Evolutionary conservation across 139 green algal species (phyloP).

Genomic region (Deuterostichococcus epilithicus): DNA sequence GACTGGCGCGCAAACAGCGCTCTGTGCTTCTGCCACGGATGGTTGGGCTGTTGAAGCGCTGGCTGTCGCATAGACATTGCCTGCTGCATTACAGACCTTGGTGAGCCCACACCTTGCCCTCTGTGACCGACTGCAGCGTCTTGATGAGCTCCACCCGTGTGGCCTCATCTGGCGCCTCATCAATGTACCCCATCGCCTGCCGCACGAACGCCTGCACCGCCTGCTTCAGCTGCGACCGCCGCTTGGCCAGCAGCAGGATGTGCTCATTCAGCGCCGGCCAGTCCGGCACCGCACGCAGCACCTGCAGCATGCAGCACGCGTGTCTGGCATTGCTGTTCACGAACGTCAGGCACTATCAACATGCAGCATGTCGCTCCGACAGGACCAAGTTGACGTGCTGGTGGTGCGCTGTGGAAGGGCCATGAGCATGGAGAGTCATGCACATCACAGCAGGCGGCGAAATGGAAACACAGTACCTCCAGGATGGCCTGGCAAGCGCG

Average conservation of each 20-base stretch:
- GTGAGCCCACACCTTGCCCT: slow-evolving; percentile 78
- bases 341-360: no score
- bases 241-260: slow-evolving; percentile 92
- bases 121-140: slow-evolving; percentile 88
- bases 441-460: neutral
- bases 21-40: neutral
- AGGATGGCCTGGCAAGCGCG: slow-evolving; percentile 78
- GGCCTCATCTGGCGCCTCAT: slow-evolving; percentile 63
- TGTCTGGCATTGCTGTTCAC: no score
- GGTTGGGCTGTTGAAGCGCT: no score
- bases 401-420: no score
- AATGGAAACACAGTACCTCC: slow-evolving; percentile 38
- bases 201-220: slow-evolving; percentile 88
- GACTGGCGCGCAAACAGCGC: neutral
- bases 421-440: neutral
- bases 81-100: neutral
- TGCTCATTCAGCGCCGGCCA: slow-evolving; percentile 93
- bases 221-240: slow-evolving; percentile 92
- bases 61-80: no score
- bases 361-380: slow-evolving; percentile 7
- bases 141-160: slow-evolving; percentile 88
- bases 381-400: neutral
- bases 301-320: slow-evolving; percentile 56
- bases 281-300: slow-evolving; percentile 64
- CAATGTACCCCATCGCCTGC: slow-evolving; percentile 84